These are phyloP conservation scores for Schizopora paradoxa DNA, from an alignment of 1,284 basidiomycete species.

Conservation along the genomic window DNA sequence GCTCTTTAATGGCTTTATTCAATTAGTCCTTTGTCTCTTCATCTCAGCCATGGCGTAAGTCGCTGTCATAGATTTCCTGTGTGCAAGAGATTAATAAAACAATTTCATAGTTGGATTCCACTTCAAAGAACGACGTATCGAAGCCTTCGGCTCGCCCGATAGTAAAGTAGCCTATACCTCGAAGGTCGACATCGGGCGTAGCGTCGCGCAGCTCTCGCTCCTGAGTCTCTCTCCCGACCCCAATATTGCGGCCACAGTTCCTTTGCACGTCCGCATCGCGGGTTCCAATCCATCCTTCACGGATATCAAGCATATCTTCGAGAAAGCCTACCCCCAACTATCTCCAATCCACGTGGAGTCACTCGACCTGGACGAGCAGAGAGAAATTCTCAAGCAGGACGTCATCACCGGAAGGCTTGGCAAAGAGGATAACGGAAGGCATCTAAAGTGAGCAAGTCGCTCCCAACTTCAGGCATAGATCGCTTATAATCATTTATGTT, in stretches of 20 bases:
- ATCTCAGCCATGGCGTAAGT: not conserved
- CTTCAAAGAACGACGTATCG: slow-evolving; percentile 21
- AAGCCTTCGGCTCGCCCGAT: slow-evolving; percentile 22
- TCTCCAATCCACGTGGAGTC: too few relatives aligned
- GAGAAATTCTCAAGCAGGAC: slow-evolving; percentile 17
- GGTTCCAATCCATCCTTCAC: slow-evolving; percentile 19
- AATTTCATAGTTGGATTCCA: slow-evolving; percentile 26
- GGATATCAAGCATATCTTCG: too few relatives aligned
- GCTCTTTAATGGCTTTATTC: not conserved
- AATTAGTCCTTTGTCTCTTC: not conserved
- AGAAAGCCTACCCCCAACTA: too few relatives aligned
- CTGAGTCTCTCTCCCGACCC: slow-evolving; percentile 24
- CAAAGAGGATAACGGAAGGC: too few relatives aligned
- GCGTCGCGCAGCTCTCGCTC: slow-evolving; percentile 25
- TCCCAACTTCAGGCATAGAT: not conserved
- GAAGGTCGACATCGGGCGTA: slow-evolving; percentile 24
- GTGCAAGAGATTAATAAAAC: slow-evolving; percentile 1
- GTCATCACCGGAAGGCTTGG: slow-evolving; percentile 12
- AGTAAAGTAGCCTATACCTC: slow-evolving; percentile 22
- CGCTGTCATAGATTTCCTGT: slow-evolving; percentile 1
- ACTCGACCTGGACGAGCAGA: slow-evolving; percentile 17
- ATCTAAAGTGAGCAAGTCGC: too few relatives aligned
- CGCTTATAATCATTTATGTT: not conserved
- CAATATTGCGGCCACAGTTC: slow-evolving; percentile 22
- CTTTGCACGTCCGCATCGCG: slow-evolving; percentile 24